These are phyloP conservation scores for Lasiodiplodia theobromae DNA, from an alignment of 2,329 filamentous ascomycete genomes.

Conservation along the genomic window DNA sequence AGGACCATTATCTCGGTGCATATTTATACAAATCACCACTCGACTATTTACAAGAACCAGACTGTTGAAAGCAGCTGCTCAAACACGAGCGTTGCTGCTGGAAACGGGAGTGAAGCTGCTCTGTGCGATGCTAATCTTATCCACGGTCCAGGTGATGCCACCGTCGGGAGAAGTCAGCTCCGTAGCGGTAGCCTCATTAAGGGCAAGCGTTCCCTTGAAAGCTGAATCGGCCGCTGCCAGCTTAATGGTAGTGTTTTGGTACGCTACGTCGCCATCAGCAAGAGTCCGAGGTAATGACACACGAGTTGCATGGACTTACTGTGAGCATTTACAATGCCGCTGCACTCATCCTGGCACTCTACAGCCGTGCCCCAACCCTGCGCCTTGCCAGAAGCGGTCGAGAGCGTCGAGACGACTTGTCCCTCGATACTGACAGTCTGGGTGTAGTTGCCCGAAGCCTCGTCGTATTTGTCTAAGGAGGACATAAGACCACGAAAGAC, in stretches of 20 bases:
- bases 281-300: not conserved
- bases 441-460: slow-evolving; percentile 50
- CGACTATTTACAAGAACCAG: not conserved
- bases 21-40: not conserved
- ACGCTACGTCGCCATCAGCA: slow-evolving; percentile 2
- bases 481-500: not conserved
- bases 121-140: slow-evolving; percentile 45
- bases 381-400: slow-evolving; percentile 52
- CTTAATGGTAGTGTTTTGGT: slow-evolving; percentile 46
- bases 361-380: slow-evolving; percentile 55
- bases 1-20: not conserved
- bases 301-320: slow-evolving; percentile 35
- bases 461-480: slow-evolving; percentile 46
- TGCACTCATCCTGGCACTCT: slow-evolving; percentile 49
- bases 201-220: slow-evolving; percentile 49
- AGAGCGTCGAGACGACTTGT: slow-evolving; percentile 51
- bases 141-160: slow-evolving; percentile 55
- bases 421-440: slow-evolving; percentile 50
- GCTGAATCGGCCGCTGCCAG: slow-evolving; percentile 45
- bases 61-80: not conserved
- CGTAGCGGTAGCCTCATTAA: slow-evolving; percentile 49
- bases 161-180: slow-evolving; percentile 51
- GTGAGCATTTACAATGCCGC: slow-evolving; percentile 52
- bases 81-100: not conserved
- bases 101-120: slow-evolving; percentile 4